Conservation (phyloP, 2,329 filamentous ascomycete genomes). For the Colletotrichum lini region DNA sequence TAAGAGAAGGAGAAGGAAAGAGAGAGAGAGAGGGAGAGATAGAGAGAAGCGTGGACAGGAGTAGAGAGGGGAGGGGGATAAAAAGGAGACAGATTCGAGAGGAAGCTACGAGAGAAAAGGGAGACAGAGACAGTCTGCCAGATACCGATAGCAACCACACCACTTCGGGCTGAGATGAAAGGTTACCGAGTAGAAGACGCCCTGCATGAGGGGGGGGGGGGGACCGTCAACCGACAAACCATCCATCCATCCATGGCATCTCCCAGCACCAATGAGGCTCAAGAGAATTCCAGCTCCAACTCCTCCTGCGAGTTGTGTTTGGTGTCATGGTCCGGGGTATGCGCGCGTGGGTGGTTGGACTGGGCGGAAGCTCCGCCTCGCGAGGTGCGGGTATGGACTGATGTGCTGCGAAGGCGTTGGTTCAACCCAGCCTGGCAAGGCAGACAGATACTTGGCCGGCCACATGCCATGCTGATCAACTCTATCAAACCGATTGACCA, state of each 20-base stretch:
- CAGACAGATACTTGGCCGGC: constrained; percentile 13
- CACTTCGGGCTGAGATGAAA: constrained; percentile 34
- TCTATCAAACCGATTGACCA: not conserved
- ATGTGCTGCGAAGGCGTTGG: constrained; percentile 21
- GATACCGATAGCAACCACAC: constrained; percentile 13
- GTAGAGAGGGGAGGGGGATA: constrained; percentile 7
- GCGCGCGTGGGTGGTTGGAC: constrained; percentile 18
- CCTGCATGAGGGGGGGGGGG: constrained; percentile 1
- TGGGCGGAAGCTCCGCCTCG: constrained; percentile 26
- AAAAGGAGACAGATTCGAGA: constrained; percentile 7
- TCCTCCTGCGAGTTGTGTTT: constrained; percentile 19
- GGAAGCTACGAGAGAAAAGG: constrained; percentile 24
- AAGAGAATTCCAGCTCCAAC: constrained; percentile 24
- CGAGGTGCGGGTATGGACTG: constrained; percentile 24
- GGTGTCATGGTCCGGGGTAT: constrained; percentile 23
- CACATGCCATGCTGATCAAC: not conserved
- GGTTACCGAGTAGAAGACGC: constrained; percentile 14
- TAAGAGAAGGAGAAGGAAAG: constrained; percentile 3
- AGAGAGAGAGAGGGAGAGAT: constrained; percentile 2
- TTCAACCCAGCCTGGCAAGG: constrained; percentile 25
- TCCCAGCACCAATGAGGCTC: constrained; percentile 30
- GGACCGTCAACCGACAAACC: too few relatives aligned
- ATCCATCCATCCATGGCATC: not conserved
- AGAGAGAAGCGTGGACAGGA: not conserved
- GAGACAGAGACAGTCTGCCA: constrained; percentile 27